These are phyloP conservation scores for Lycium barbarum DNA, from an alignment of 257 asterid species.

Conservation along the genomic window DNA sequence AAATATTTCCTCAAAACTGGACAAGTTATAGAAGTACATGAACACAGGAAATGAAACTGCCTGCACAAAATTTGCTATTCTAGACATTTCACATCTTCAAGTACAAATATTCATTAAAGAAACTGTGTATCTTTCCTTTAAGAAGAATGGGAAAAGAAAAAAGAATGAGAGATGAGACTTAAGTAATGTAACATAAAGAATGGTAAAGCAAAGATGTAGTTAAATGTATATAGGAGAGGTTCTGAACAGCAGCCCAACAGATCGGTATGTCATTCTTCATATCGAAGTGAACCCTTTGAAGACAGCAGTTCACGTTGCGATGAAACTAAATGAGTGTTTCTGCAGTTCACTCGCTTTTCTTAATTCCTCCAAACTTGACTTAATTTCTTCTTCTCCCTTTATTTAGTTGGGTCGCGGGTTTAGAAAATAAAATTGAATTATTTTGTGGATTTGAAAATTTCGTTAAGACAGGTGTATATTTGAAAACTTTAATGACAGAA, in stretches of 20 bases:
- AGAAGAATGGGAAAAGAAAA: neutral
- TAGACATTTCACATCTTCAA: neutral
- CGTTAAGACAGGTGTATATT: too few species aligned
- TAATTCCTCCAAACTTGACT: too few species aligned
- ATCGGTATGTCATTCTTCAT: constrained; percentile 26
- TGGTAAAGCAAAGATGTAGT: constrained; percentile 22
- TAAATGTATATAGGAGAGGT: constrained; percentile 79
- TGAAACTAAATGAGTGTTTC: constrained; percentile 61
- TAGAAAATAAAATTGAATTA: too few species aligned
- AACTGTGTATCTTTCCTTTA: neutral
- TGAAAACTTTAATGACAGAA: too few species aligned
- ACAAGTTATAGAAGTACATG: neutral
- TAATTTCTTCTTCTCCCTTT: too few species aligned
- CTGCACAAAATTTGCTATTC: neutral
- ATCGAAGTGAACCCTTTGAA: constrained; percentile 54
- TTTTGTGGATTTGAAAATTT: too few species aligned
- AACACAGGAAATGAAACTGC: neutral
- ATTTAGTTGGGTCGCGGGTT: too few species aligned
- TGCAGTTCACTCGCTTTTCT: too few species aligned
- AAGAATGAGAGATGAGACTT: neutral
- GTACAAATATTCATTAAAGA: neutral
- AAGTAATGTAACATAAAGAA: neutral
- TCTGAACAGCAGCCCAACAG: constrained; percentile 92
- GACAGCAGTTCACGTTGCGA: constrained; percentile 64
- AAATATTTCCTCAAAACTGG: neutral